A percentile compares a stretch with the other conserved stretches of the same genome.
These are phyloP conservation scores for Dryas integrifolia DNA, from an alignment of 331 rosid genomes.

Conservation along the genomic window DNA sequence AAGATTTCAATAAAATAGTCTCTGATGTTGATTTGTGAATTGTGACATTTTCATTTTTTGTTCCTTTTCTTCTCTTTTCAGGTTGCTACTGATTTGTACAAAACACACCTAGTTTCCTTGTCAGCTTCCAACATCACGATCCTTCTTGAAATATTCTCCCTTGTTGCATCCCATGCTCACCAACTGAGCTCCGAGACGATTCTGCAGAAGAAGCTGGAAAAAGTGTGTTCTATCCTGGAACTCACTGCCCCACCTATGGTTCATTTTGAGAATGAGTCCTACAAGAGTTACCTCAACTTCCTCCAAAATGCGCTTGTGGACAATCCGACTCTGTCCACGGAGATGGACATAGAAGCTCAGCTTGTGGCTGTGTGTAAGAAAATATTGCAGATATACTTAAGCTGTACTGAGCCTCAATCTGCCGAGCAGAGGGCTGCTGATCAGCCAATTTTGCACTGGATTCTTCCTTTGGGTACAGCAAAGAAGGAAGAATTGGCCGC, in stretches of 20 bases:
- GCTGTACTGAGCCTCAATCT: constrained; percentile 52
- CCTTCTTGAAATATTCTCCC: constrained; percentile 65
- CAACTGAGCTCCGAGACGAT: constrained; percentile 57
- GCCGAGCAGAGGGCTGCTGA: constrained; percentile 34
- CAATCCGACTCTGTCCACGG: constrained; percentile 31
- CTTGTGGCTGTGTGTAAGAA: constrained; percentile 61
- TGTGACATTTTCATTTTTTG: constrained; percentile 2
- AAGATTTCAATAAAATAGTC: constrained; percentile 11
- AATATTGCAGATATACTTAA: constrained; percentile 67
- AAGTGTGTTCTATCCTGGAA: constrained; percentile 81
- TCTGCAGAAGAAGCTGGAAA: constrained; percentile 75
- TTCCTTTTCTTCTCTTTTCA: constrained; percentile 28
- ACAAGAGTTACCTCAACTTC: constrained; percentile 68
- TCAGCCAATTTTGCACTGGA: constrained; percentile 46
- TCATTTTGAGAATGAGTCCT: constrained; percentile 94
- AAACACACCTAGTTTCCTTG: constrained; percentile 49
- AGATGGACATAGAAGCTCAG: constrained; percentile 60
- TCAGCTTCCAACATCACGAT: constrained; percentile 52
- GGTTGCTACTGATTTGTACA: constrained; percentile 71
- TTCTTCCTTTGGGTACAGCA: constrained; percentile 72
- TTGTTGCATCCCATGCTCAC: constrained; percentile 73
- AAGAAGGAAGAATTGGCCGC: constrained; percentile 90
- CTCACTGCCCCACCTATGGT: constrained; percentile 84
- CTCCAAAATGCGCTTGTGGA: constrained; percentile 45
- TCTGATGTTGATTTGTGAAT: constrained; percentile 1